Evolutionary conservation across 495 filamentous ascomycete species (phyloP), one percentile per base, ranked within the genome.

Genomic region (Saxispiralis lemnorum): DNA sequence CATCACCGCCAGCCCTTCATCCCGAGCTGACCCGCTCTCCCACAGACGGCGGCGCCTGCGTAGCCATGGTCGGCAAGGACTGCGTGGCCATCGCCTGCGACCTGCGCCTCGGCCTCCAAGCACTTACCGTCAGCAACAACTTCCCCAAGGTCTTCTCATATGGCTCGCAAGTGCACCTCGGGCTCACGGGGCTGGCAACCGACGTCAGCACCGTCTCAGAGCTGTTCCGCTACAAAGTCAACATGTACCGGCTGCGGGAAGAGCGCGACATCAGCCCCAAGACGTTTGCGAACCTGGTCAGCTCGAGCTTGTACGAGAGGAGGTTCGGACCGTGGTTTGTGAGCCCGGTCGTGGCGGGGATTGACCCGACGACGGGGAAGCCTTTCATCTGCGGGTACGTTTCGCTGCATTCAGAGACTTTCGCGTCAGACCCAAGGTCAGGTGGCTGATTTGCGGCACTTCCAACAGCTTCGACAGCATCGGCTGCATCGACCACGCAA

Each of bases 101-200:
- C 65, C 86, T 97, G 49, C 87, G 89, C 43, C 83, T 97, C 44
- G 89, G 89, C 49, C 79, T 95, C 62, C 92, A 97, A 70, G 70
- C 92, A 55, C 73, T 97, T 59, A 97, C 89, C 32, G 78, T 97
- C 43, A 93, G 84, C 59, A 96, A 96, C 76, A 93, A 95, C 78
- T 96, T 94, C 74, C 89, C 89, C 66, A 97, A 97, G 68, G 84
- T 97, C 73, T 96, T 96, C 78, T 74, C 80, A 62, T 95, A 93
- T 71, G 86, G 83, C 58, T 61, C 68, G 14, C 81, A 86, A 59
- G 84, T 87, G 51, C 93, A 93, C 64, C 79, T 97, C n/a, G 89
- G 89, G 35, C 73, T 97, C 35, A 96, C 92, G 3, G 89, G 89
- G 21, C 80, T 97, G 17, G 89, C 92, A 18, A 96, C 89, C 45